Evolutionary conservation across 2,329 filamentous ascomycete genomes (phyloP), one percentile per base, ranked within the genome.

Genomic region (Fusarium beomiforme): DNA sequence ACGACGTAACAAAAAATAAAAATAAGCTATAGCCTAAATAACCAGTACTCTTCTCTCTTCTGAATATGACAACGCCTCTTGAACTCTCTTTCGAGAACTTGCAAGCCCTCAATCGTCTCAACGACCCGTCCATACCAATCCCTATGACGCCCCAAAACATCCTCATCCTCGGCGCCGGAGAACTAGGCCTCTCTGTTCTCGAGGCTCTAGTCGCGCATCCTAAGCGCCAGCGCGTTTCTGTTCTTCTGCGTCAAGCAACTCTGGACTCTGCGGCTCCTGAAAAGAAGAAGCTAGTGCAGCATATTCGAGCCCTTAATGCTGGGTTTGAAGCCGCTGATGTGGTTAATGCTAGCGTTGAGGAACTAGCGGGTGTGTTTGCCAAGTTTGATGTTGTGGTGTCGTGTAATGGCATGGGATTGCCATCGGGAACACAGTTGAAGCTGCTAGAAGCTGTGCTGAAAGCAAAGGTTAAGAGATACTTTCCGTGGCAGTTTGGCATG

Each of bases 401-500:
- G 44, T 91, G 88, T 72, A 86, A 85, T 3, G 91, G 91, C 29
- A 91, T 92, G 79, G 83, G 84, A 1, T 80, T 87, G 1, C 85
- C 87, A 0, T 59, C 84, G 0, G 88, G 87, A 2, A 88, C 85
- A 0, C 87, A 92, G 75, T 68, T 83, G 2, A 91, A 91, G 72
- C 80, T 93, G 21, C 79, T 87, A 0, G 75, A 82, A 14, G 90
- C 90, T 1, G 87, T 85, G 0, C 78, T 93, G 0, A 77, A 79
- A 14, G 89, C 87, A 0, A 78, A 81, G 0, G 84, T 86, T 0
- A 71, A 79, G 17, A 81, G 87, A 1, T 93, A 86, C 75, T 85
- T 93, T 21, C 91, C 91, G 1, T 93, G 91, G 91, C 91, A 93
- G 78, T 93, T 90, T 77, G 91, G 91, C 2, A 87, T 92, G 26